Evolutionary conservation across 225 moss, liverwort and hornwort species (phyloP).

Genomic region (Thuidium tamariscinum): DNA sequence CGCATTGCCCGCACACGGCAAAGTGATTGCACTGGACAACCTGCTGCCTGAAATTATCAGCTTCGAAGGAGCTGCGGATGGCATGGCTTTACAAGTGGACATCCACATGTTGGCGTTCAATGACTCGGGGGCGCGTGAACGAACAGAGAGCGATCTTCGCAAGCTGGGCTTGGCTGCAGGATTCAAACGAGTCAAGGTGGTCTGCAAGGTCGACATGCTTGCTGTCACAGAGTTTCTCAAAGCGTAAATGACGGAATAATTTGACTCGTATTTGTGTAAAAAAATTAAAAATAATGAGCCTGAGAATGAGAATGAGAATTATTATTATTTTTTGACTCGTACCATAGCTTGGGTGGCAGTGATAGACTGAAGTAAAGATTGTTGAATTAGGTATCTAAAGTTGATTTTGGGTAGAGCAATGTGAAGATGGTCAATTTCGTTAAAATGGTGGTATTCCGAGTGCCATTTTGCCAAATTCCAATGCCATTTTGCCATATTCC

Average conservation of each 20-base stretch:
- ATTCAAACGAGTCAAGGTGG: neutral
- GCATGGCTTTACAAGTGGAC: neutral
- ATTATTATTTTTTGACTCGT: no score
- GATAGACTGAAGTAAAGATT: neutral
- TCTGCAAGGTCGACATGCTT: neutral
- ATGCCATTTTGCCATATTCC: no score
- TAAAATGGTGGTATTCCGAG: no score
- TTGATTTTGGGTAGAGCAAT: no score
- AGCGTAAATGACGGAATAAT: neutral
- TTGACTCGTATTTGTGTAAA: no score
- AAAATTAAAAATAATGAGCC: no score
- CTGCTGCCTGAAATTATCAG: neutral
- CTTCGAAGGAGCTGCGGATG: neutral
- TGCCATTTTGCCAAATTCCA: no score
- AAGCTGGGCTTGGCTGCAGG: constrained; percentile 4
- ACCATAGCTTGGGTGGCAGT: neutral
- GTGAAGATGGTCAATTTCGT: no score
- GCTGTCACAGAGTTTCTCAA: neutral
- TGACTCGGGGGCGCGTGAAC: neutral
- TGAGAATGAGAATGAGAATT: no score
- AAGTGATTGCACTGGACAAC: constrained; percentile 3
- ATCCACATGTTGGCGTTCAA: constrained; percentile 11
- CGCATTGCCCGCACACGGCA: neutral
- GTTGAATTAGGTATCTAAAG: no score
- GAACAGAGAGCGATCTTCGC: neutral